Evolutionary conservation across 2,329 filamentous ascomycete genomes (phyloP).

Genomic region (Cladosporium oxysporum): DNA sequence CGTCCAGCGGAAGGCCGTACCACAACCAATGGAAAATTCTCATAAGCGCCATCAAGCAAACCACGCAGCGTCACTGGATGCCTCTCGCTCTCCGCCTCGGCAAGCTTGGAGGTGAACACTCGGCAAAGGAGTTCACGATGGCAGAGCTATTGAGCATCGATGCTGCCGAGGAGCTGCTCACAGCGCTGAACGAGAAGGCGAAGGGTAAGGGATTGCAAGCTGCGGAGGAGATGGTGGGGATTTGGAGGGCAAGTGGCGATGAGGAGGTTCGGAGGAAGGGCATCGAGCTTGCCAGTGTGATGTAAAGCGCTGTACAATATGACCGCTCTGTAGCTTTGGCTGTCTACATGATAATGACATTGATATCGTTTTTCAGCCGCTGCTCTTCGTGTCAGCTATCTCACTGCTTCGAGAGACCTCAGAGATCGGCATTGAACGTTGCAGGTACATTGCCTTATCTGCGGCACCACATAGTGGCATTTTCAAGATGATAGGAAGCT

Average conservation of each 20-base stretch:
- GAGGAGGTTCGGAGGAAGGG: constrained; percentile 11
- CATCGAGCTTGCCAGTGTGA: background rate
- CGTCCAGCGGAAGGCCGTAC: background rate
- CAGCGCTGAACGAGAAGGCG: background rate
- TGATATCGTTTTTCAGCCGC: too few relatives aligned
- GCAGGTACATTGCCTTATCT: too few relatives aligned
- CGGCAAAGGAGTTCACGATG: background rate
- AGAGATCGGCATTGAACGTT: too few relatives aligned
- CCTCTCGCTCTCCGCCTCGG: background rate
- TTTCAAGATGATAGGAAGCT: too few relatives aligned
- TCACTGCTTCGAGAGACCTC: too few relatives aligned
- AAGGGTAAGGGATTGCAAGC: background rate
- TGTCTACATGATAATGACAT: too few relatives aligned
- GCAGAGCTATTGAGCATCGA: constrained; percentile 8
- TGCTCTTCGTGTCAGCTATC: too few relatives aligned
- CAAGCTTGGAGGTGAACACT: background rate
- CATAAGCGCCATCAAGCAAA: background rate
- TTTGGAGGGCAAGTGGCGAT: background rate
- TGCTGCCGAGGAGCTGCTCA: background rate
- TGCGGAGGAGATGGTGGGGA: background rate
- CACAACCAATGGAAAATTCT: background rate
- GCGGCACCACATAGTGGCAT: too few relatives aligned
- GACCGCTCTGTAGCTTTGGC: too few relatives aligned
- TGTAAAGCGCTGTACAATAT: too few relatives aligned
- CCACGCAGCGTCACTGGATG: background rate